Evolutionary conservation across 768 basidiomycete genomes (phyloP).

Genomic region (Boletus rufocinnamomeus): DNA sequence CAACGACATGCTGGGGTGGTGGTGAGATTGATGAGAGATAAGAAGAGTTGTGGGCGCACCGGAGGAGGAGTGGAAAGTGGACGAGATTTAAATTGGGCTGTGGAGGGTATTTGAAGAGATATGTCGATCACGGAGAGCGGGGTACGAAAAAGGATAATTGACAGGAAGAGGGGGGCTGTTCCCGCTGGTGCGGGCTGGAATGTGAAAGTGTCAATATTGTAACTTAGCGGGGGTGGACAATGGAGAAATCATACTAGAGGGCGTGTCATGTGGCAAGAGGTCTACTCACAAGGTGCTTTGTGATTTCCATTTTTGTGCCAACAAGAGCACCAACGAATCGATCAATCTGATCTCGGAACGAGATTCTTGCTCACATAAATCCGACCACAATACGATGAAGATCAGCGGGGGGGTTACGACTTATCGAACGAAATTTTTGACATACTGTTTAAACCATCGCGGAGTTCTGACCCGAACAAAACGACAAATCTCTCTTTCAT

Average conservation of each 20-base stretch:
- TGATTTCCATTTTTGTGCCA: constrained; percentile 22
- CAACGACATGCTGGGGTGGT: constrained; percentile 3
- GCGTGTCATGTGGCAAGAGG: no score
- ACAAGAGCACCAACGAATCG: constrained; percentile 31
- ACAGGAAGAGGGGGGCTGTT: not conserved
- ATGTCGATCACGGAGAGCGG: constrained; percentile 23
- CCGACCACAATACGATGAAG: not conserved
- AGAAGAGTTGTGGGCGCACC: not conserved
- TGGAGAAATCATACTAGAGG: not conserved
- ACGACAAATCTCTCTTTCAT: constrained; percentile 12
- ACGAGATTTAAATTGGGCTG: constrained; percentile 28
- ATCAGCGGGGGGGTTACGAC: constrained; percentile 19
- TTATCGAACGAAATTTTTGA: no score
- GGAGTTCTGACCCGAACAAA: constrained; percentile 19
- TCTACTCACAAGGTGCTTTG: not conserved
- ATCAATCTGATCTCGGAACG: not conserved
- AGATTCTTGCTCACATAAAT: no score
- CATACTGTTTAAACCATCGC: constrained; percentile 18
- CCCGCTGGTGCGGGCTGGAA: no score
- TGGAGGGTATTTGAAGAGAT: constrained; percentile 7
- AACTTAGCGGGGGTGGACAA: constrained; percentile 13
- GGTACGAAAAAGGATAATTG: constrained; percentile 18
- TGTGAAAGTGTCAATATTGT: not conserved
- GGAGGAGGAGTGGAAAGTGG: not conserved
- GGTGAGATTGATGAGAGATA: not conserved